phyloP scores from a whole-genome alignment of 352 stramenopile genomes.

The Phytophthora citrophthora region DNA sequence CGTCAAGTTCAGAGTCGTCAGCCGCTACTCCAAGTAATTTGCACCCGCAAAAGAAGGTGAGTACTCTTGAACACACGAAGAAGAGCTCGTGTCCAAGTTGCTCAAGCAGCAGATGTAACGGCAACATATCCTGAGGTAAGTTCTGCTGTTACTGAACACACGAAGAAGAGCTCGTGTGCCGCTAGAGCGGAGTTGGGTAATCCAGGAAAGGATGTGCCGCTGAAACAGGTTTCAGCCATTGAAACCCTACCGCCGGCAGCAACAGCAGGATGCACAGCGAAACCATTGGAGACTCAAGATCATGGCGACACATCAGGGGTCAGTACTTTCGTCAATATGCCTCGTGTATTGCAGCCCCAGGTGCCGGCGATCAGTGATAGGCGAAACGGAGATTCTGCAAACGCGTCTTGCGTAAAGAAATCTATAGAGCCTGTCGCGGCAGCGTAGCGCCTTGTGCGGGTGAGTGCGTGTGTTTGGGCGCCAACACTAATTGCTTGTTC shows the following conservation, averaged over 20 bases:
- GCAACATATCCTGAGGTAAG: conserved; percentile 3
- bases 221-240: neutral
- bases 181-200: conserved; percentile 1
- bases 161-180: neutral
- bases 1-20: conserved; percentile 18
- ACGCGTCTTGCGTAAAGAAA: conserved; percentile 43
- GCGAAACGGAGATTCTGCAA: conserved; percentile 30
- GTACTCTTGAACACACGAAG: no score
- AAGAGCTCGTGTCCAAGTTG: no score
- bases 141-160: conserved; percentile 2
- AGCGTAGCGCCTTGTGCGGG: conserved; percentile 30
- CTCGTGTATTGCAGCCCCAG: conserved; percentile 28
- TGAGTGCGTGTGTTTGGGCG: conserved; percentile 28
- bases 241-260: neutral
- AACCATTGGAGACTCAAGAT: conserved; percentile 12
- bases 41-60: conserved; percentile 14
- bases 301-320: conserved; percentile 29
- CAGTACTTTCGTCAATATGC: conserved; percentile 39
- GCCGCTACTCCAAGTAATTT: conserved; percentile 15
- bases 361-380: conserved; percentile 31
- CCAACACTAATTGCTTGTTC: conserved; percentile 42
- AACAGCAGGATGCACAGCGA: conserved; percentile 3
- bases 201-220: conserved; percentile 5
- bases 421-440: conserved; percentile 38
- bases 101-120: conserved; percentile 1